phyloP scores from a whole-genome alignment of 495 filamentous ascomycete species.

The Hypoxylon cercidicola region DNA sequence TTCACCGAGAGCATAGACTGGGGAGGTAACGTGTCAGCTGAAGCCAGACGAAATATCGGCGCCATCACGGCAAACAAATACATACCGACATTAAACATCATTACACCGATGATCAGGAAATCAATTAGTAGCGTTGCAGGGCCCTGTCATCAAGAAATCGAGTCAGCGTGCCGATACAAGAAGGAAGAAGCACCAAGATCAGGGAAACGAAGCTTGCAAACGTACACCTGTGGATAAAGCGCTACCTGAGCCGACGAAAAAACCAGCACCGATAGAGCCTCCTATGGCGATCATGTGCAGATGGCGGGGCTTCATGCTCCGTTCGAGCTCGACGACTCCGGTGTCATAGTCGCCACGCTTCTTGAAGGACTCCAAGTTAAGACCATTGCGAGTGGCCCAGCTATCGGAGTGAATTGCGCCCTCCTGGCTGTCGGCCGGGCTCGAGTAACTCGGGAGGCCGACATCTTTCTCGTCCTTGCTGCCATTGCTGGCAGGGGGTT shows the following conservation, averaged over 20 bases:
- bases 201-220: constrained; percentile 1
- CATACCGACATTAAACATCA: constrained; percentile 64
- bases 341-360: constrained; percentile 52
- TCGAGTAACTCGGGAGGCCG: constrained; percentile 32
- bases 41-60: not conserved
- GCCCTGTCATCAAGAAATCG: constrained; percentile 43
- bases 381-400: constrained; percentile 62
- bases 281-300: constrained; percentile 83
- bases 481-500: constrained; percentile 42
- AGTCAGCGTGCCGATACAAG: constrained; percentile 5
- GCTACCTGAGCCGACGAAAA: constrained; percentile 64
- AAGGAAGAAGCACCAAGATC: not conserved
- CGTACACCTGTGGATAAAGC: constrained; percentile 56
- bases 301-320: constrained; percentile 71
- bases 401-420: constrained; percentile 42
- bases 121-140: constrained; percentile 63
- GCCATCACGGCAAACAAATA: not conserved
- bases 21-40: constrained; percentile 14
- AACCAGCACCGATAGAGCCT: constrained; percentile 75
- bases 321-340: constrained; percentile 60
- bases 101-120: constrained; percentile 65
- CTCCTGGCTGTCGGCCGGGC: constrained; percentile 11
- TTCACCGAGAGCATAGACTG: constrained; percentile 77
- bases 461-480: constrained; percentile 47
- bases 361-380: constrained; percentile 62